These are phyloP conservation scores for Scheffersomyces stambukii DNA, from an alignment of 1,139 yeast genomes.

Conservation along the genomic window DNA sequence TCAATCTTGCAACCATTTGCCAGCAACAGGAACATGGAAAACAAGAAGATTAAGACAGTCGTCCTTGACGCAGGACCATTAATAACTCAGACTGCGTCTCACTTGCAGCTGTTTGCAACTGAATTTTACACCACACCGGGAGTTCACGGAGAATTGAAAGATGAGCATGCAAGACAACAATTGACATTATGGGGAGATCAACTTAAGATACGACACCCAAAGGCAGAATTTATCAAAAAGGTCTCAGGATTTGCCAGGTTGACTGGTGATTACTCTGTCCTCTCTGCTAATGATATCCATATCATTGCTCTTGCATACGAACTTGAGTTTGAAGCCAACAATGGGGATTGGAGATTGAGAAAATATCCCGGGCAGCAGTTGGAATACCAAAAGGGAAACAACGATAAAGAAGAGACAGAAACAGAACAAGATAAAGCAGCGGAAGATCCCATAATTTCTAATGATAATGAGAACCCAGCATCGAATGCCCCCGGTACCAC, in stretches of 20 bases:
- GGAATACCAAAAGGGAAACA: conserved; percentile 9
- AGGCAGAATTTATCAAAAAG: conserved; percentile 53
- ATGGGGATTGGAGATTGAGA: conserved; percentile 67
- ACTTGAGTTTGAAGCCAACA: conserved; percentile 64
- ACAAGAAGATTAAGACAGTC: conserved; percentile 43
- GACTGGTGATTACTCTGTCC: conserved; percentile 88
- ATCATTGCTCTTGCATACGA: conserved; percentile 90
- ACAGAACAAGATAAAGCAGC: conserved; percentile 6
- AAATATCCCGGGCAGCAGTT: conserved; percentile 62
- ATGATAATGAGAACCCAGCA: too few relatives aligned
- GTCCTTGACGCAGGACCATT: conserved; percentile 94
- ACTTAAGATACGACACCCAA: conserved; percentile 71
- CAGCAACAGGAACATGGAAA: too few relatives aligned
- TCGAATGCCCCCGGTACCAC: too few relatives aligned
- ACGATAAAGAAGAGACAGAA: conserved; percentile 7
- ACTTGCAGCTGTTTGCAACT: conserved; percentile 65
- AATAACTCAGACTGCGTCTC: conserved; percentile 78
- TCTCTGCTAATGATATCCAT: conserved; percentile 88
- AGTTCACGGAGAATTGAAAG: conserved; percentile 80
- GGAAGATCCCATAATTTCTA: too few relatives aligned
- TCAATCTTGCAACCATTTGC: too few relatives aligned
- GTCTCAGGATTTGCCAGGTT: conserved; percentile 75
- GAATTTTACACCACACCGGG: conserved; percentile 87
- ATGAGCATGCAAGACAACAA: conserved; percentile 78
- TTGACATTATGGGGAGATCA: conserved; percentile 71